Evolutionary conservation across 306 rosid genomes (phyloP).

Genomic region (Gleditsia sinensis): DNA sequence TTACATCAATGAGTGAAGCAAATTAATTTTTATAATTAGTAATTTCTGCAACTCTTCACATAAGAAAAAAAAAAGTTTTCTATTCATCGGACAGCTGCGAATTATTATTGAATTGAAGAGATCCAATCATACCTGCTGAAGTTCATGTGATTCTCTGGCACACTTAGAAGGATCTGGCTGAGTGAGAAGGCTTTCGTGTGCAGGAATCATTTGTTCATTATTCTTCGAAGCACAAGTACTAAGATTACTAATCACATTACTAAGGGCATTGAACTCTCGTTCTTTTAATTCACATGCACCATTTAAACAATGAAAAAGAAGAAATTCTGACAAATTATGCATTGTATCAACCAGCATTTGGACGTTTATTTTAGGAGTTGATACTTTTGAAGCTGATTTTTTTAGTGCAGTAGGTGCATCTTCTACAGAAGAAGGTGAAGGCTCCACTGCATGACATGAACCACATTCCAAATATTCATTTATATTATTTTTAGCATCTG

Average conservation of each 20-base stretch:
- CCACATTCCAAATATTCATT: slow-evolving; percentile 32
- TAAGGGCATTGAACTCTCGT: slow-evolving; percentile 49
- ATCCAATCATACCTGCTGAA: slow-evolving; percentile 52
- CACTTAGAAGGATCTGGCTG: slow-evolving; percentile 43
- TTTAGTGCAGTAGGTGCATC: slow-evolving; percentile 41
- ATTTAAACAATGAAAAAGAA: slow-evolving; percentile 56
- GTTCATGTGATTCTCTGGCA: slow-evolving; percentile 38
- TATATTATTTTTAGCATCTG: slow-evolving; percentile 34
- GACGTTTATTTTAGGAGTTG: slow-evolving; percentile 55
- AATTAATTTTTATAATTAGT: not conserved
- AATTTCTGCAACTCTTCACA: not conserved
- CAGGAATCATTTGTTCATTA: slow-evolving; percentile 33
- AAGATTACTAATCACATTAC: slow-evolving; percentile 60
- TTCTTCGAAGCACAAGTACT: slow-evolving; percentile 53
- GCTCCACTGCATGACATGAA: slow-evolving; percentile 30
- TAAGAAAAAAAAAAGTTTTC: not conserved
- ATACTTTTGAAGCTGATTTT: slow-evolving; percentile 39
- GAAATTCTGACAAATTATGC: slow-evolving; percentile 65
- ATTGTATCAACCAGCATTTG: slow-evolving; percentile 58
- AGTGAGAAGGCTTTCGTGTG: slow-evolving; percentile 37
- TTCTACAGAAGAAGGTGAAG: slow-evolving; percentile 37
- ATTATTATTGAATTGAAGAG: slow-evolving; percentile 25
- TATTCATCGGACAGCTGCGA: not conserved
- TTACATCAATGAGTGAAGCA: slow-evolving; percentile 23
- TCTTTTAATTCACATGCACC: slow-evolving; percentile 50